These are phyloP conservation scores for Talaromyces islandicus DNA, from an alignment of 2,329 filamentous ascomycete species.

Conservation along the genomic window DNA sequence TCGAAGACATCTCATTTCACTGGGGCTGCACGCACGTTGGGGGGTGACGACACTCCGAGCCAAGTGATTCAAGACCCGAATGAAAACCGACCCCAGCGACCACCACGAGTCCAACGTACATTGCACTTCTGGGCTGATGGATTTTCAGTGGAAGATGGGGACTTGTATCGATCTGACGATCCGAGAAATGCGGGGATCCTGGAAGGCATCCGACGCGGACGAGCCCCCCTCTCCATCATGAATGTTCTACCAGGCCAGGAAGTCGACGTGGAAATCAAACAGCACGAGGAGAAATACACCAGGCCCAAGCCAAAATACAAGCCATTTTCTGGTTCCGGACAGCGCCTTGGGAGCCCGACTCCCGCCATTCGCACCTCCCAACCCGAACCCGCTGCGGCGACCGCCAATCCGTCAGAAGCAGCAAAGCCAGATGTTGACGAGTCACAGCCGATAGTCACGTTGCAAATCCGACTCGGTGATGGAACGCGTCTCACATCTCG, in stretches of 20 bases:
- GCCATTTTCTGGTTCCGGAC: conserved; percentile 55
- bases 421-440: conserved; percentile 49
- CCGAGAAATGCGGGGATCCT: conserved; percentile 57
- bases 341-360: conserved; percentile 58
- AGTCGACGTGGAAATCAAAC: conserved; percentile 59
- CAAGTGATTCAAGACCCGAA: conserved; percentile 49
- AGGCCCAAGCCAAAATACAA: conserved; percentile 59
- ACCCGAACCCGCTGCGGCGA: conserved; percentile 24
- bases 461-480: conserved; percentile 60
- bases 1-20: conserved; percentile 45
- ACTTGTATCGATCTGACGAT: conserved; percentile 58
- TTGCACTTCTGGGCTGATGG: conserved; percentile 62
- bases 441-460: conserved; percentile 51
- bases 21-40: conserved; percentile 58
- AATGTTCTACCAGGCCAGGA: conserved; percentile 58
- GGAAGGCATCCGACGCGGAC: conserved; percentile 57
- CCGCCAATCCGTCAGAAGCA: conserved; percentile 16
- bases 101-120: conserved; percentile 51
- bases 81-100: conserved; percentile 33
- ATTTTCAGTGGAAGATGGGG: conserved; percentile 61
- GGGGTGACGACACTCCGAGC: conserved; percentile 58
- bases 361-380: conserved; percentile 43
- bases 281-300: conserved; percentile 59
- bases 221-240: conserved; percentile 57
- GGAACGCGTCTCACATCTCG: conserved; percentile 55